These are phyloP conservation scores for Lumnitzera racemosa DNA, from an alignment of 345 rosid genomes.

Conservation along the genomic window DNA sequence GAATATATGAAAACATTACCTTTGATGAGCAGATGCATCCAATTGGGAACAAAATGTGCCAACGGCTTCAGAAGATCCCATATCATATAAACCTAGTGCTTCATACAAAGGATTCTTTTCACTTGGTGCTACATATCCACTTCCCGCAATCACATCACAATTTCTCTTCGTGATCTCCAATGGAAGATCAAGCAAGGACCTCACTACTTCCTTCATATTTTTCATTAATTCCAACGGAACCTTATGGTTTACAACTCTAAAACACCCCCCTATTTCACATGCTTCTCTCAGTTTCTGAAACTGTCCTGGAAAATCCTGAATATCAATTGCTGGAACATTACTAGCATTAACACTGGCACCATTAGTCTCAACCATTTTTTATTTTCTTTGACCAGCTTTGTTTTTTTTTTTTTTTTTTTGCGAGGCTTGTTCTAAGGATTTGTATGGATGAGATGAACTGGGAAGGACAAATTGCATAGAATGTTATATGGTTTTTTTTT, in stretches of 20 bases:
- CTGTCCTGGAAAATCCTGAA: constrained; percentile 35
- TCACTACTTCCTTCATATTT: constrained; percentile 62
- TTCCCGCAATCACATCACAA: constrained; percentile 51
- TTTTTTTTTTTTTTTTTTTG: too few species aligned
- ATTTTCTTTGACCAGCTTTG: too few species aligned
- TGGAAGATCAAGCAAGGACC: constrained; percentile 61
- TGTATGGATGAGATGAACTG: too few species aligned
- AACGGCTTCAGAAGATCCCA: constrained; percentile 57
- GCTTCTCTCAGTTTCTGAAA: constrained; percentile 41
- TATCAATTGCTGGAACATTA: constrained; percentile 39
- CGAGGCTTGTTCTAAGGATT: too few species aligned
- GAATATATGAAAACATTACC: constrained; percentile 21
- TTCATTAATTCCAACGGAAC: constrained; percentile 36
- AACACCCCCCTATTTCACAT: constrained; percentile 74
- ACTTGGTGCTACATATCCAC: constrained; percentile 59
- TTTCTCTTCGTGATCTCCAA: constrained; percentile 49
- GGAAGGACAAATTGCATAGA: too few species aligned
- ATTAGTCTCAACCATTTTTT: too few species aligned
- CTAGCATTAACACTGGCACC: neutral
- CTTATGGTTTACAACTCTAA: constrained; percentile 63
- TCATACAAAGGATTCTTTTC: constrained; percentile 69
- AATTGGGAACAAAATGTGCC: constrained; percentile 55
- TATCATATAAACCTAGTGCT: constrained; percentile 68
- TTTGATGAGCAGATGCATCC: constrained; percentile 56
- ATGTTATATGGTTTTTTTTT: too few species aligned